phyloP scores from a whole-genome alignment of 176 grass and related monocot species.

The Neostapfia colusana region DNA sequence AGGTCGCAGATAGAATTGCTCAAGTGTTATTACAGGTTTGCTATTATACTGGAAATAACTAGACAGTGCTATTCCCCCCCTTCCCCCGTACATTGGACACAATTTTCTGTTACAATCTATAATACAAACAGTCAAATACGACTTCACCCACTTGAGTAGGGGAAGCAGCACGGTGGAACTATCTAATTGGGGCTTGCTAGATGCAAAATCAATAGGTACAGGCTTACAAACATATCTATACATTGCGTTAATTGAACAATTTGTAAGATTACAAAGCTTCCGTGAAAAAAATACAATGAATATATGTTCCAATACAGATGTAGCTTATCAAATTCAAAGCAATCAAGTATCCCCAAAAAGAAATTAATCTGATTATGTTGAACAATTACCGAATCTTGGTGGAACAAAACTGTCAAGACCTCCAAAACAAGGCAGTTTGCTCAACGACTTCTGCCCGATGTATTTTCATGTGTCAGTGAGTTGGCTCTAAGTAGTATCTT shows the following conservation, averaged over 20 bases:
- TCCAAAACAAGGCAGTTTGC: conserved; percentile 28
- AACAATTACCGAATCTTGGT: conserved; percentile 15
- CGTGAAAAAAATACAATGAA: neutral
- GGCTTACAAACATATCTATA: conserved; percentile 30
- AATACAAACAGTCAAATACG: neutral
- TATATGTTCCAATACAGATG: conserved; percentile 10
- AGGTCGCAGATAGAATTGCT: no score
- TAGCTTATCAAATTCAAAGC: conserved; percentile 20
- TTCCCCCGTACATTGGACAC: neutral
- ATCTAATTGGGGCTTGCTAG: conserved; percentile 11
- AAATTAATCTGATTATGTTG: conserved; percentile 37
- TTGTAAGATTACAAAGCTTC: conserved; percentile 19
- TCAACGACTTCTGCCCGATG: conserved; percentile 32
- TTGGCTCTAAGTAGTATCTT: conserved; percentile 34
- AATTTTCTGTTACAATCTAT: neutral
- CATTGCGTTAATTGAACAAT: conserved; percentile 11
- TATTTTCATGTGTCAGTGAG: conserved; percentile 38
- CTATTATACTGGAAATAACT: no score
- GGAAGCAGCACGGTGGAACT: neutral
- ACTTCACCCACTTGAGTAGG: conserved; percentile 10
- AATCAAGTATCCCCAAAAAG: neutral
- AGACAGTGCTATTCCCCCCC: no score
- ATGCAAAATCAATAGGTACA: neutral
- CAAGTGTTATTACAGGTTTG: neutral
- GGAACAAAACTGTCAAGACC: conserved; percentile 36